Percentiles rank a stretch among this genome's conserved stretches.
These are phyloP conservation scores for Floccularia luteovirens DNA, from an alignment of 768 basidiomycete genomes.

Conservation along the genomic window DNA sequence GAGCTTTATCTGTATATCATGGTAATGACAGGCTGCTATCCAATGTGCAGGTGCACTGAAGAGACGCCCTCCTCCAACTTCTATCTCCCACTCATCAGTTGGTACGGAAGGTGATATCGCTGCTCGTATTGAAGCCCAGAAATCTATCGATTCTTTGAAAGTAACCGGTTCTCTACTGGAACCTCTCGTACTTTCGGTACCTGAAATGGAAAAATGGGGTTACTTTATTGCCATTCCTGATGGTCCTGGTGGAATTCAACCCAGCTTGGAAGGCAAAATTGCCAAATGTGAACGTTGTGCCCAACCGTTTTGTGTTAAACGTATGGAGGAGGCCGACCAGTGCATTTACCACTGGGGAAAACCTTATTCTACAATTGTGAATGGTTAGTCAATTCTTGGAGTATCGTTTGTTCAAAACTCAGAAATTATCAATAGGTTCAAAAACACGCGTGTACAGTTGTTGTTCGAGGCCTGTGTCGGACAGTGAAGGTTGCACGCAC, in stretches of 20 bases:
- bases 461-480: constrained; percentile 55
- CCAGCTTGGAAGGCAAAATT: constrained; percentile 54
- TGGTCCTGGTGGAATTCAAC: constrained; percentile 55
- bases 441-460: constrained; percentile 68
- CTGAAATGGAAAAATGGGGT: constrained; percentile 57
- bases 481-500: constrained; percentile 61
- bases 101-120: constrained; percentile 66
- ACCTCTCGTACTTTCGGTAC: constrained; percentile 48
- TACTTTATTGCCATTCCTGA: constrained; percentile 66
- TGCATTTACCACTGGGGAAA: constrained; percentile 86
- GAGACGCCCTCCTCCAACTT: constrained; percentile 45
- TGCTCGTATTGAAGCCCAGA: constrained; percentile 46
- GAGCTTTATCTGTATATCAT: constrained; percentile 7
- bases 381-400: constrained; percentile 39
- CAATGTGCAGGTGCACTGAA: constrained; percentile 43
- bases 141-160: constrained; percentile 41
- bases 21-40: constrained; percentile 34
- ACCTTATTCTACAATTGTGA: constrained; percentile 48
- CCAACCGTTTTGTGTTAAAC: constrained; percentile 61
- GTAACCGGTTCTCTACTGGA: constrained; percentile 48
- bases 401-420: constrained; percentile 1
- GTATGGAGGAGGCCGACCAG: constrained; percentile 42
- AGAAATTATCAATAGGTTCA: constrained; percentile 40
- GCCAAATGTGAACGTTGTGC: constrained; percentile 77
- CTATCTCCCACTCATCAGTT: constrained; percentile 59